Percentiles rank a stretch among this genome's conserved stretches.
Evolutionary conservation across 345 rosid species (phyloP).

Genomic region (Populus alba): DNA sequence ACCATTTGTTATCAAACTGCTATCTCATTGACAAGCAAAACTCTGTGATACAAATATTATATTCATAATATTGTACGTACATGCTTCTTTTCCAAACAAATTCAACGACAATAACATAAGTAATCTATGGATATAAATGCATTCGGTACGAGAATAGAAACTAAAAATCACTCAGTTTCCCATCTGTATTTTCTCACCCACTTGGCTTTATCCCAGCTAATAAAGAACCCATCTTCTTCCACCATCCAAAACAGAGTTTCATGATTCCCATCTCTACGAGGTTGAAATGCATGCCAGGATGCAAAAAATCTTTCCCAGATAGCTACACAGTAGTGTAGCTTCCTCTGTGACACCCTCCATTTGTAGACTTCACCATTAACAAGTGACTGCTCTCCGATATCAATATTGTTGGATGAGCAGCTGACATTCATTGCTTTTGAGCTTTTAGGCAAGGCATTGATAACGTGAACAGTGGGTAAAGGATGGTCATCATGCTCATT

Average conservation of each 20-base stretch:
- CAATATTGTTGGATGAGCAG: background rate
- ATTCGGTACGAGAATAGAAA: background rate
- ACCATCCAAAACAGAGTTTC: slow-evolving; percentile 5
- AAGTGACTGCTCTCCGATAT: background rate
- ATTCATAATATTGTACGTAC: background rate
- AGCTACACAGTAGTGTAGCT: background rate
- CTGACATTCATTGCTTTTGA: background rate
- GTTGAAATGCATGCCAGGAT: background rate
- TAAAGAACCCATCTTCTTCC: slow-evolving; percentile 6
- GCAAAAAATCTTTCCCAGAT: background rate
- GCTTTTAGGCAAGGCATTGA: slow-evolving; percentile 2
- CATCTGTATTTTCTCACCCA: background rate
- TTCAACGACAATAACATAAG: background rate
- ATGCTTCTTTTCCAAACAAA: background rate
- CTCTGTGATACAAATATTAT: background rate
- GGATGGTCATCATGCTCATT: background rate
- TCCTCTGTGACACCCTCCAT: background rate
- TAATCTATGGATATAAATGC: background rate
- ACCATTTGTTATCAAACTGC: too few relatives aligned
- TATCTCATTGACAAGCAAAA: background rate
- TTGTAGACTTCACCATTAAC: background rate
- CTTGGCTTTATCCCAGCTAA: slow-evolving; percentile 3
- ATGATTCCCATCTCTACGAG: background rate
- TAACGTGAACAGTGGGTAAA: background rate
- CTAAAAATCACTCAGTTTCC: background rate